Base-by-base conservation (phyloP, 2,329 filamentous ascomycete genomes). In the Pseudogymnoascus sp. region DNA sequence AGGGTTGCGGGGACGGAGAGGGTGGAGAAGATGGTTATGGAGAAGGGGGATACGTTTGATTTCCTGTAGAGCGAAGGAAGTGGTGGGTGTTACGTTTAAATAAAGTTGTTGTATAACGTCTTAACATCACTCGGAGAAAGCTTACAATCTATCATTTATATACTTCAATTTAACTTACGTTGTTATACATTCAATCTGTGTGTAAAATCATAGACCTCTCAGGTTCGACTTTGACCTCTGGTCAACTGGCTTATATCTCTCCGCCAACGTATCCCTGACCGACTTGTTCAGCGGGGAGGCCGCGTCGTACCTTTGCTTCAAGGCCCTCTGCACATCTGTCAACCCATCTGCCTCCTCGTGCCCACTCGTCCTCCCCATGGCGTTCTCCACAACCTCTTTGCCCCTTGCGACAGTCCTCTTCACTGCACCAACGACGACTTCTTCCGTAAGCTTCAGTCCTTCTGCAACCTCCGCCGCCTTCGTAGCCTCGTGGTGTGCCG, bases 31-130 rank as follows among this genome's bases (percentile, higher is more conserved):
- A 95, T 99, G 91, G 79, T 97, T 64, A 83, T 82, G 66, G 91
- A 96, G 70, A 86, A 85, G 72, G 87, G 87, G 3, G 93, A 97
- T 82, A 95, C 90, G 0, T 99, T 97, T 83, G 93, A 96, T 73
- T 97, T 97, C 81, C 81, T 96, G 29, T 57, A 57, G 51, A 34
- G 29, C 5, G n/a, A 34, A 14, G n/a, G 4, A 18, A 3, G 10
- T 34, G 10, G 51, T 36, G 47, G 47, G 47, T 31, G 47, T 31
- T 54, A 18, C 5, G 51, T 57, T 57, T 57, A 36, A 34, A 34
- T 57, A 57, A 36, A 34, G 26, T 4, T 18, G 29, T 34, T 57
- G 51, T 57, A 57, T 34, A 34, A 34, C 29, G n/a, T 57, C 29
- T 57, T 57, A 21, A 2, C 29, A 34, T 26, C 26, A 57, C 51